Conservation (phyloP, 352 stramenopile genomes). For the Phytopythium cucurbitacearum region DNA sequence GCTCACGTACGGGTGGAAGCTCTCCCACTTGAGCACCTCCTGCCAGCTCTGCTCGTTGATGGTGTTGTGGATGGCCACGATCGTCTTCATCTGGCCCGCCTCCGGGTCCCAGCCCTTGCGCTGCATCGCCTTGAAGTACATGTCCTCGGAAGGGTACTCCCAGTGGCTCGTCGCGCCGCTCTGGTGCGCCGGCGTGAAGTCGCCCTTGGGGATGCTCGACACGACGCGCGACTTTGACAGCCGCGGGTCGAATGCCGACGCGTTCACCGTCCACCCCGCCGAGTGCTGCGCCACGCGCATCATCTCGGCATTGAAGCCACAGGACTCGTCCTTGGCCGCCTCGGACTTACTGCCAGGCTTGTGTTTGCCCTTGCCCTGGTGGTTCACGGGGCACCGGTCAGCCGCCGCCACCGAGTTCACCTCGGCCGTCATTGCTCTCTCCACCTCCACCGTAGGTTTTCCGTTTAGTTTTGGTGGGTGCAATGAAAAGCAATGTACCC, state of each 20-base stretch:
- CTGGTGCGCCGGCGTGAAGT: constrained; percentile 72
- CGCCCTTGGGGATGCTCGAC: constrained; percentile 94
- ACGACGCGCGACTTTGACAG: constrained; percentile 84
- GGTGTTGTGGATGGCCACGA: constrained; percentile 97
- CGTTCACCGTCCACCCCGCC: constrained; percentile 29
- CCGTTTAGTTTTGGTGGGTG: neutral
- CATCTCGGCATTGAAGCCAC: constrained; percentile 59
- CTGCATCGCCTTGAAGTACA: constrained; percentile 98
- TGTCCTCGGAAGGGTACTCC: constrained; percentile 97
- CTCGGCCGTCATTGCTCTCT: constrained; percentile 52
- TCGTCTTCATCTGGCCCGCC: constrained; percentile 91
- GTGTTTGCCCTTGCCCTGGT: constrained; percentile 12
- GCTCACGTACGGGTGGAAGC: constrained; percentile 39
- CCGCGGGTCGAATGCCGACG: constrained; percentile 13
- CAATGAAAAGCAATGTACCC: no score
- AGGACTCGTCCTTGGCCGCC: constrained; percentile 11
- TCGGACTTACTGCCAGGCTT: constrained; percentile 5
- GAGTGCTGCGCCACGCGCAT: constrained; percentile 43
- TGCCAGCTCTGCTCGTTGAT: constrained; percentile 96
- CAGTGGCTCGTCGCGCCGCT: constrained; percentile 62
- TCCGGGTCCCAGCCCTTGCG: constrained; percentile 93
- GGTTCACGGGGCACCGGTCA: constrained; percentile 40
- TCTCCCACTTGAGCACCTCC: constrained; percentile 92
- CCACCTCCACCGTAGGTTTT: neutral
- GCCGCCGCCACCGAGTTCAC: constrained; percentile 59